Evolutionary conservation across 345 rosid genomes (phyloP).

Genomic region (Eucalyptus lansdowneana): DNA sequence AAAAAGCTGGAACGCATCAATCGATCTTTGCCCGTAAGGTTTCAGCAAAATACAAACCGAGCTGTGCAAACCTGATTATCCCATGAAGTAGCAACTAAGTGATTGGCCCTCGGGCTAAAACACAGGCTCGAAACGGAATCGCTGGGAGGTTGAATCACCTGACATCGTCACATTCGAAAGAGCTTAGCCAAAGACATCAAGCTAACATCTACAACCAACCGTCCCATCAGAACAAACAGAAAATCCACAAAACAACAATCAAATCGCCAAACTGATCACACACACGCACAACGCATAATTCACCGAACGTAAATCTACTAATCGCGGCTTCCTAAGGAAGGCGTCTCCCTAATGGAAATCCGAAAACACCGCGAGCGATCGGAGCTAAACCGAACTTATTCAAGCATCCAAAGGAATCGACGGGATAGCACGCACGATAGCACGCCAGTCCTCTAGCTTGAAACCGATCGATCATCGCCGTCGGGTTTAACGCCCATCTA

Average conservation of each 20-base stretch:
- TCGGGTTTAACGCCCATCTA: neutral
- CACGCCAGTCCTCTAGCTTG: neutral
- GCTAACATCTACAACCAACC: neutral
- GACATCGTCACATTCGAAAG: neutral
- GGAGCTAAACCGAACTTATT: neutral
- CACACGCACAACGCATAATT: neutral
- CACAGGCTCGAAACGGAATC: slow-evolving; percentile 85
- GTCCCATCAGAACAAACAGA: neutral
- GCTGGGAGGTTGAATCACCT: slow-evolving; percentile 80
- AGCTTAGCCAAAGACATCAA: neutral
- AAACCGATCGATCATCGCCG: neutral
- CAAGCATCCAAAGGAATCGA: neutral
- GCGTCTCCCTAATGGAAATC: neutral
- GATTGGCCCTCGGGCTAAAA: slow-evolving; percentile 91
- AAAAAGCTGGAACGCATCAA: neutral
- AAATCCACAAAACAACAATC: neutral
- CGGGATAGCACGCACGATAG: neutral
- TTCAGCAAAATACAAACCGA: neutral
- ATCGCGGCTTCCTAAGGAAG: neutral
- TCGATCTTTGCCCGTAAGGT: neutral
- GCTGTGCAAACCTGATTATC: too few relatives aligned
- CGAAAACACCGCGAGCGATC: neutral
- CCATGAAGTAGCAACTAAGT: slow-evolving; percentile 20
- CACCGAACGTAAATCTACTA: neutral
- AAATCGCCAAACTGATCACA: neutral